phyloP scores from a whole-genome alignment of 1,284 basidiomycete genomes.

The Omphalotus olearius region DNA sequence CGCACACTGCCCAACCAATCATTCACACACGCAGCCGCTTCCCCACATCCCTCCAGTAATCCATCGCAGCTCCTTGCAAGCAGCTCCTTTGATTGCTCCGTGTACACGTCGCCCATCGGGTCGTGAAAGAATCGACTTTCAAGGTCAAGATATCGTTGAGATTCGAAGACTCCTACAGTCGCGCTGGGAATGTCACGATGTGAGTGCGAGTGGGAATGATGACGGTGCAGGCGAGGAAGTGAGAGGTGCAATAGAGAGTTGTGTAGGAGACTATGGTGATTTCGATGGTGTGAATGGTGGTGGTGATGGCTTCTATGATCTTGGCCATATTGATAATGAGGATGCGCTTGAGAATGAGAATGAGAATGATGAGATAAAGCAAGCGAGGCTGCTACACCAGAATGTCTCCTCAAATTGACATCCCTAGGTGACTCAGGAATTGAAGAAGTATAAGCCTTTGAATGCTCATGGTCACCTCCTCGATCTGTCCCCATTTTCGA shows the following conservation, averaged over 20 bases:
- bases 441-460: not conserved
- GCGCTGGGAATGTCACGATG: not conserved
- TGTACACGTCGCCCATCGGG: conserved; percentile 46
- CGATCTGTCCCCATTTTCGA: not conserved
- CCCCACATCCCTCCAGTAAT: conserved; percentile 46
- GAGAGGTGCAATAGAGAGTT: conserved; percentile 24
- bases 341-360: conserved; percentile 17
- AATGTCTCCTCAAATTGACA: no score
- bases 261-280: conserved; percentile 28
- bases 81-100: conserved; percentile 47
- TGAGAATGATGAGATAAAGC: conserved; percentile 18
- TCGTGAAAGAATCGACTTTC: conserved; percentile 58
- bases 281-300: conserved; percentile 19
- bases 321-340: conserved; percentile 10
- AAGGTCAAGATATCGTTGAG: conserved; percentile 72
- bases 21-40: conserved; percentile 42
- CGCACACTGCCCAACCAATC: conserved; percentile 50
- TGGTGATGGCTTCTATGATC: conserved; percentile 16
- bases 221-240: conserved; percentile 26
- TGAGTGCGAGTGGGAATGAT: conserved; percentile 20
- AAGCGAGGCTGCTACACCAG: conserved; percentile 16
- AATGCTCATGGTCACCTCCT: not conserved
- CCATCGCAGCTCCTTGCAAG: conserved; percentile 56
- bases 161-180: conserved; percentile 80
- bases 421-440: no score